A percentile compares a stretch with the other conserved stretches of the same genome.
Conservation (phyloP, 2,329 filamentous ascomycete species). For the Diplodia sapinea region DNA sequence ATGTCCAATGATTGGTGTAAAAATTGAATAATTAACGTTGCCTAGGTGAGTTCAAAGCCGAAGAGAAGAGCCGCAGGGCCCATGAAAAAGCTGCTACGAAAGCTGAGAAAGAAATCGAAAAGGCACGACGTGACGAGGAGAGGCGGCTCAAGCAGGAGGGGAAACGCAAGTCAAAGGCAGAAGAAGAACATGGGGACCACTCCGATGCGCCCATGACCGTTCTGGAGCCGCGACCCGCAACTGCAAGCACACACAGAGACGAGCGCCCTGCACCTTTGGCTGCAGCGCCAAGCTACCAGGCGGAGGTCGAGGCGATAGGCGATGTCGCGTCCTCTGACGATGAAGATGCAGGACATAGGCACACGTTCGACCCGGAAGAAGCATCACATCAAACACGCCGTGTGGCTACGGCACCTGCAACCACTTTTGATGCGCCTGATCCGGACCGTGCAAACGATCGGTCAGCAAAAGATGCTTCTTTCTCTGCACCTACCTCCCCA, state of each 20-base stretch:
- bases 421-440: not conserved
- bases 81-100: constrained; percentile 54
- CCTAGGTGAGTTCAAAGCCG: constrained; percentile 62
- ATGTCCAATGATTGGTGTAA: not conserved
- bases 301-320: constrained; percentile 27
- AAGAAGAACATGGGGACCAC: constrained; percentile 25
- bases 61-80: constrained; percentile 55
- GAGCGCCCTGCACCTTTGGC: constrained; percentile 14
- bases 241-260: constrained; percentile 26
- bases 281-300: constrained; percentile 20
- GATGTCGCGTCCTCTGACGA: constrained; percentile 26
- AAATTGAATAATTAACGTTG: constrained; percentile 33
- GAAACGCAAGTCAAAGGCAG: constrained; percentile 56
- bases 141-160: constrained; percentile 58
- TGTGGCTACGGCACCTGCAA: constrained; percentile 1
- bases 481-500: constrained; percentile 5
- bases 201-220: not conserved
- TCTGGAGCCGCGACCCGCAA: constrained; percentile 19
- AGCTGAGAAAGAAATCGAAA: constrained; percentile 50
- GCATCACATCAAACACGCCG: constrained; percentile 28
- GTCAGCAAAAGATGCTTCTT: constrained; percentile 4
- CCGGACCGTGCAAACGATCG: not conserved
- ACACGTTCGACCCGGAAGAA: constrained; percentile 37
- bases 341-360: constrained; percentile 33
- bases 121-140: constrained; percentile 60